Base-by-base conservation (phyloP, 768 basidiomycete species). In the Boletus rubescentipes region DNA sequence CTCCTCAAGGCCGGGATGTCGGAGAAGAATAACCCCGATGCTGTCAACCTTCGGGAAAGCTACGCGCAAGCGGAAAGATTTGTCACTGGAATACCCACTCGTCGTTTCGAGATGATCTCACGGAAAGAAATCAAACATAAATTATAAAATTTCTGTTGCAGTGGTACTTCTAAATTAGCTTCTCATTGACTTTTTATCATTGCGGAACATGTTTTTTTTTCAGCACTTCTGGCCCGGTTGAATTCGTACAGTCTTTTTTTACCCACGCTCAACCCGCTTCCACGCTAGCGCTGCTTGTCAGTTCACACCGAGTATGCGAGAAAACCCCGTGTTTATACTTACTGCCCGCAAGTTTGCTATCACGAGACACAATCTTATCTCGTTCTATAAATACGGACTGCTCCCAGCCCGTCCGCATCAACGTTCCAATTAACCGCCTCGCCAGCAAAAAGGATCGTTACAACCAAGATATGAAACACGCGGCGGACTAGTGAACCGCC, bases 11-110 rank as follows among this genome's bases (percentile, higher is more conserved):
- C 75, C 8, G 85, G 81, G 15, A 55, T 85, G 57, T 73, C 79
- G 36, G 86, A 87, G 61, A 84, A 79, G 67, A 85, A 85, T 42
- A 71, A 82, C 49, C 79, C 82, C 3, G 84, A 89, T 64, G 80
- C 79, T 4, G 80, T 81, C 11, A 86, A 86, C 60, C 72, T 87
- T 14, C 76, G 86, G 42, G 86, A 89, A 68, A 85, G 83, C 49
- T 87, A 86, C 63, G 84, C 82, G 11, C 87, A 89, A 71, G 86
- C 85, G 4, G 82, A 79, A 43, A 76, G 80, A 46, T 80, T 88
- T 62, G 79, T 77, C 5, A 85, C 79, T 50, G 86, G 85, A 1
- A 69, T 82, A 37, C 87, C 87, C 10, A 35, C 53, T 1, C 66
- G 68, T 55, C 79, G 79, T 42, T 90, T 89, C 58, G 68, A 59